Evolutionary conservation across 768 basidiomycete species (phyloP), one percentile per base, ranked within the genome.

Genomic region (Mycena filopes): DNA sequence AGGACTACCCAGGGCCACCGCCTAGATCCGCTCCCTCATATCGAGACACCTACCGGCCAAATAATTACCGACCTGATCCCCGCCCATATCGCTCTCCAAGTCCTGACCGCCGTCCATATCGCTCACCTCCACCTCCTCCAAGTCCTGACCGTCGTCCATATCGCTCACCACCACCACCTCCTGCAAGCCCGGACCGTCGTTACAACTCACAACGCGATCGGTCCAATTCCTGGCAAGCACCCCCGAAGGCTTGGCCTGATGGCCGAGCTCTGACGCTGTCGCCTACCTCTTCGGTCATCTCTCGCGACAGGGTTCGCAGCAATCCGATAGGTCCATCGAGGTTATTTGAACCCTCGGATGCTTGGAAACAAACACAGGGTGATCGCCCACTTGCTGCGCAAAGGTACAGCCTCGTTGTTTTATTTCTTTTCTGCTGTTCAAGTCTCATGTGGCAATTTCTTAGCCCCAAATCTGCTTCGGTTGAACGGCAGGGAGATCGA

Each of bases 291-390:
- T 71, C 75, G 20, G 66, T 63, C 23, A 42, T 62, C 2, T 69
- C 72, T 50, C 73, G 75, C 55, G 74, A 75, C 33, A 72, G 76
- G 61, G 65, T 68, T 45, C 73, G 74, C 40, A 76, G 78, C 46
- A 79, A 81, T 63, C 59, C 71, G 54, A 67, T 76, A 55, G 77
- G 79, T 28, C 73, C 75, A 33, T 54, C 84, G 63, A 82, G 89
- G 67, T 86, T 88, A 81, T 88, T 92, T 71, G 92, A 93, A 72
- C 90, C 91, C 33, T 90, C 89, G 36, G 88, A 90, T 21, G 77
- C 80, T 33, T 92, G 92, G 91, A 90, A 88, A 72, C 85, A 89
- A 67, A 76, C 78, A 11, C 86, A 87, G 69, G 71, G 71, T 51
- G 86, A 87, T 70, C 81, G 82, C 69, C 72, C 79, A 31, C 31